Base-by-base conservation (phyloP, 768 basidiomycete genomes). In the Boletus barrowsii region DNA sequence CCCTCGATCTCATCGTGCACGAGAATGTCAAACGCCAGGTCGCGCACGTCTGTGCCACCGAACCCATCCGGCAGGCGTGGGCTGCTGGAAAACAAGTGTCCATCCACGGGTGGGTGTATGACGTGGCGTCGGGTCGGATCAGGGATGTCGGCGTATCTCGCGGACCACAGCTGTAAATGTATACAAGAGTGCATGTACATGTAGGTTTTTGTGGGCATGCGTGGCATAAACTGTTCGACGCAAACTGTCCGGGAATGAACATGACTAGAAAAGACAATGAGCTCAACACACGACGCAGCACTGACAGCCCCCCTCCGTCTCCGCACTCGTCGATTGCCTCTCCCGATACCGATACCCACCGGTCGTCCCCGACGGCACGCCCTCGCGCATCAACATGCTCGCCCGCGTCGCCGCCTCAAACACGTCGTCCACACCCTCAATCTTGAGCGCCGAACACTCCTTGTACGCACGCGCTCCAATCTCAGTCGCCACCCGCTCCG, bases 371-470 rank as follows among this genome's bases (percentile, higher is more conserved):
- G 70, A 63, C 9, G 83, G 81, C 24, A 84, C 87, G 3, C 89
- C 89, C 54, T 95, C 93, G 20, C 94, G 79, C 81, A 96, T 94
- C 53, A 98, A 74, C 90, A 98, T 97, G 67, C 93, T 94, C 42
- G 93, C 94, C 42, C 97, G 79, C 11, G 97, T 98, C 32, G 97
- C 97, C 0, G 91, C 89, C 75, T 99, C 97, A 62, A 98, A 99
- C 42, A 98, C 92, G 62, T 97, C 92, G 71, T 98, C 97, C 14
- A 96, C 93, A 50, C 93, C 93, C 73, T 90, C 87, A 49, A 91
- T 89, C 74, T 85, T 88, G 47, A 95, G 77, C 29, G 93, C 89
- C 10, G 90, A 92, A 63, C 94, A 97, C 69, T 98, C 96, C 69
- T 93, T 93, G 78, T 98, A 98, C 40, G 85, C 88, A 26, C 92